Evolutionary conservation across 106 monocot species (phyloP), one percentile per base, ranked within the genome.

Genomic region (Iris macrosiphon): DNA sequence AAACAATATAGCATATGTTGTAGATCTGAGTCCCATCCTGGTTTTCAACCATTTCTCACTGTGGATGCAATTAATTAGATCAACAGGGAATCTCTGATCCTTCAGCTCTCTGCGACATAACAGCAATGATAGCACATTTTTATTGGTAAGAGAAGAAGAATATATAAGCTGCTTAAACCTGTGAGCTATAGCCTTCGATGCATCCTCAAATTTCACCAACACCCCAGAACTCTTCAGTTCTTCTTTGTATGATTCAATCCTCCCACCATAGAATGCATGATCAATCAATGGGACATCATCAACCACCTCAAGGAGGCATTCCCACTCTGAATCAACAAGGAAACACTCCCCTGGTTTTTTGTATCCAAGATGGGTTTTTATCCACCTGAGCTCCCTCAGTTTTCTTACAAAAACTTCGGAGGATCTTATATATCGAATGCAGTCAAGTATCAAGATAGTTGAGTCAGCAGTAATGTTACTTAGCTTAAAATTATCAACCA

Each of bases 191-290:
- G 52, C 51, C 14, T 64, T 65, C 4, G 33, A 53, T 50, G 53
- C 54, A 31, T 60, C 74, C 5, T 61, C 61, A 16, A 54, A 23
- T 18, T 34, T 18, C 1, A 66, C 60, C 8, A 45, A 40, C 6
- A 80, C 69, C 2, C 79, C 79, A 49, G 62, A n/a, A 21, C 5
- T 49, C 33, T 56, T 60, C 34, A 80, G 49, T 18, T 74, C 79
- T 18, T 48, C 49, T 31, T 33, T 16, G 44, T 40, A 80, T 37
- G 70, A 65, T 6, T 18, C 17, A 17, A 80, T 65, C 55, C 23
- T 0, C 42, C 20, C 25, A 1, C 69, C 74, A 48, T 80, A 75
- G 30, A 61, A 80, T 2, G n/a, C 50, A 27, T 49, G 50, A 57
- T 80, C 74, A 54, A 80, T 58, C 25, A 66, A 1, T 6, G 74